Base-by-base conservation (phyloP, 2,329 filamentous ascomycete species). In the Cercospora zeae-maydis region DNA sequence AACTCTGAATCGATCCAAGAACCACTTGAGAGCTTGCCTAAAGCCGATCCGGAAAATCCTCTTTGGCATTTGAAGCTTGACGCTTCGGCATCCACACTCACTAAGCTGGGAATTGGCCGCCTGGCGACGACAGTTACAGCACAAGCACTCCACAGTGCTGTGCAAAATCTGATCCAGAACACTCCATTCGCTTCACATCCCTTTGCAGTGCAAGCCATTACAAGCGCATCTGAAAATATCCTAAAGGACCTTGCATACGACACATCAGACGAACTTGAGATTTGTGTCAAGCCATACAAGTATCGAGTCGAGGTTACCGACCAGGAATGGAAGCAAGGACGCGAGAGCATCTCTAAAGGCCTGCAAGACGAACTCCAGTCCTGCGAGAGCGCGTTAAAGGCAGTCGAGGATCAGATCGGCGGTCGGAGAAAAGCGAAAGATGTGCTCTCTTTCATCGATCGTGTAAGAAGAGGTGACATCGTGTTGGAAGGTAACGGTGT, bases 271-370 rank as follows among this genome's bases (percentile, higher is more conserved):
- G 95, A 98, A 78, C 91, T 99, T 0, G 95, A 99, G 77, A 98
- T 98, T 74, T 99, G 93, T 75, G 96, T 99, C 78, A 99, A 99
- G 77, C 95, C 96, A 0, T 99, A 93, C 81, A 99, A 99, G 75
- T 98, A 93, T 70, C 92, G 97, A 66, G 96, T 99, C 63, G 95
- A 99, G 71, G 88, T 99, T 49, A 92, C 96, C 72, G 90, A 93
- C 39, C 83, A 87, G 7, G 96, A 99, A 75, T 99, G 95, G 95
- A 77, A 82, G 3, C 86, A 90, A 64, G 93, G 92, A 0, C 84
- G 93, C 57, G 92, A 96, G 51, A 95, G 96, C 70, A 88, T 93
- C 1, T 84, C 86, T 39, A 83, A 82, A 8, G 87, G 95, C 1
- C 79, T 99, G n/a, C 96, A 96, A 76, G 88, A 89, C 56, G 95